Conservation (phyloP, 1,139 yeast genomes). For the Debaryomyces fabryi region DNA sequence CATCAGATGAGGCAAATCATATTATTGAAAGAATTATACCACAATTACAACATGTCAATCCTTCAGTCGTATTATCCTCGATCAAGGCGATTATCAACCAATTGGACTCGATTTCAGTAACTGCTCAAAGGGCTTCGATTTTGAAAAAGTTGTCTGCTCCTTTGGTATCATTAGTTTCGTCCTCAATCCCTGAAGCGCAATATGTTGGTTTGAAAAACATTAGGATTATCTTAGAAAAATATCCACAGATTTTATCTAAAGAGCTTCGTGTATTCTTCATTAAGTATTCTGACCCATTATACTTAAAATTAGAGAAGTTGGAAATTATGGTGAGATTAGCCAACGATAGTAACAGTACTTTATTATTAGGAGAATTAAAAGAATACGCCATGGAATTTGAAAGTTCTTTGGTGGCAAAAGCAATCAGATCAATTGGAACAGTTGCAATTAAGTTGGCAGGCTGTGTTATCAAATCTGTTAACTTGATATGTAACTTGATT, state of each 20-base stretch:
- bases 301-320: slow-evolving; percentile 87
- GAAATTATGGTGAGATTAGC: slow-evolving; percentile 89
- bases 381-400: slow-evolving; percentile 97
- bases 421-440: slow-evolving; percentile 85
- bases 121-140: slow-evolving; percentile 40
- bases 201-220: slow-evolving; percentile 93
- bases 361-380: slow-evolving; percentile 79
- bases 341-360: slow-evolving; percentile 64
- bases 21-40: slow-evolving; percentile 92
- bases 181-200: slow-evolving; percentile 91
- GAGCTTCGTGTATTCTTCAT: slow-evolving; percentile 91
- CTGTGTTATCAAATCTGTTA: slow-evolving; percentile 69
- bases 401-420: slow-evolving; percentile 79
- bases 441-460: slow-evolving; percentile 79
- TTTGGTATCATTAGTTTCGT: slow-evolving; percentile 81
- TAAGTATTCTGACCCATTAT: slow-evolving; percentile 92
- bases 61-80: slow-evolving; percentile 89
- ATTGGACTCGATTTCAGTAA: slow-evolving; percentile 49
- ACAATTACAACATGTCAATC: slow-evolving; percentile 96
- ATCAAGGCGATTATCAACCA: slow-evolving; percentile 82
- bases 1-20: slow-evolving; percentile 71
- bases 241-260: slow-evolving; percentile 75
- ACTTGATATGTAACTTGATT: slow-evolving; percentile 70
- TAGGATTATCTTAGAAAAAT: slow-evolving; percentile 84
- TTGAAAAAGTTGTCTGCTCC: slow-evolving; percentile 88